Conservation (phyloP, 768 basidiomycete species). For the Panaeolus cyanescens region DNA sequence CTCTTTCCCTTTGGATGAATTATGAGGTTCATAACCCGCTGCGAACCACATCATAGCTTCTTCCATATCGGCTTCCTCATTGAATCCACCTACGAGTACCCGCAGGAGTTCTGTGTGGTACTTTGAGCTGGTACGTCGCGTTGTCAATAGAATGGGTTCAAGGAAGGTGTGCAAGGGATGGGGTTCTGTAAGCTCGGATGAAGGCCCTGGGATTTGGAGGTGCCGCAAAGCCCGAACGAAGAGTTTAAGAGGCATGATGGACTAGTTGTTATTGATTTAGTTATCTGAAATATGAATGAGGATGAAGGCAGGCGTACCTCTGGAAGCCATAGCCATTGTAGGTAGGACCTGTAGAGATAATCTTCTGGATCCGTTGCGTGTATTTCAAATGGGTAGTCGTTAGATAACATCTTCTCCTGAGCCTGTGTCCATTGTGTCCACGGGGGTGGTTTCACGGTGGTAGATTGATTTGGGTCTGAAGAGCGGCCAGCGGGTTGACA, state of each 20-base stretch:
- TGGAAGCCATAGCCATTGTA: constrained; percentile 80
- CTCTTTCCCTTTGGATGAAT: constrained; percentile 15
- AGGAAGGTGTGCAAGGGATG: constrained; percentile 63
- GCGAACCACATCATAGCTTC: constrained; percentile 79
- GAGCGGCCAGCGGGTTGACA: not conserved
- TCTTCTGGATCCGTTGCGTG: constrained; percentile 52
- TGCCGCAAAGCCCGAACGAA: constrained; percentile 59
- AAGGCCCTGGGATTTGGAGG: constrained; percentile 38
- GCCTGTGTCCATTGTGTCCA: constrained; percentile 48
- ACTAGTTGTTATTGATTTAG: constrained; percentile 38
- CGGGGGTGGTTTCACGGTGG: not conserved
- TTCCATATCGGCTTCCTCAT: constrained; percentile 53
- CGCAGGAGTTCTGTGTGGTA: constrained; percentile 65
- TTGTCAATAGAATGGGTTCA: constrained; percentile 64
- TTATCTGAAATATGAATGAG: not conserved
- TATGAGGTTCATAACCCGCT: constrained; percentile 27
- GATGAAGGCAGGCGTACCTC: constrained; percentile 45
- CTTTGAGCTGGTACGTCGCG: constrained; percentile 55
- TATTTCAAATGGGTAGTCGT: constrained; percentile 58
- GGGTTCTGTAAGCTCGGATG: constrained; percentile 20
- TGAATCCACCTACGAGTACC: constrained; percentile 63
- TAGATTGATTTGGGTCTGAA: not conserved
- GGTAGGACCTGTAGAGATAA: constrained; percentile 63
- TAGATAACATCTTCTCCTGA: constrained; percentile 59
- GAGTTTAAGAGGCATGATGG: constrained; percentile 66